Evolutionary conservation across 306 rosid species (phyloP).

Genomic region (Glycine latifolia): DNA sequence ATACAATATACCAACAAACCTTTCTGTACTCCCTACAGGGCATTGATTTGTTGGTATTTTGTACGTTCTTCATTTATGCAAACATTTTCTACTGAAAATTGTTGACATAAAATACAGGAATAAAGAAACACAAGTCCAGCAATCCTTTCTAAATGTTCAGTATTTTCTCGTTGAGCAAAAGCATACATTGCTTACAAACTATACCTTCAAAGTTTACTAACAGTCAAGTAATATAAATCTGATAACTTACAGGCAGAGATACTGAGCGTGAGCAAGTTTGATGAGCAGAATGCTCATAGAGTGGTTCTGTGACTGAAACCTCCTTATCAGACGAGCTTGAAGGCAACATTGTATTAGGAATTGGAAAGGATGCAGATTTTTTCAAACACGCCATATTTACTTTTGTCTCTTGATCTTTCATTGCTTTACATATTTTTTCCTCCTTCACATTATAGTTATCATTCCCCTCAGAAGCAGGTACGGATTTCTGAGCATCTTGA

Average conservation of each 20-base stretch:
- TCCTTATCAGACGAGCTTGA: slow-evolving; percentile 51
- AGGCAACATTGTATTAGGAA: slow-evolving; percentile 47
- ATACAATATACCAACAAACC: neutral
- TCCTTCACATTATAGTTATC: slow-evolving; percentile 33
- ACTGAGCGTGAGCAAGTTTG: slow-evolving; percentile 59
- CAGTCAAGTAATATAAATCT: neutral
- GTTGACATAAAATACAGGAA: neutral
- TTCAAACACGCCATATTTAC: slow-evolving; percentile 44
- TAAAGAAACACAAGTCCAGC: neutral
- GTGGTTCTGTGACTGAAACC: slow-evolving; percentile 42
- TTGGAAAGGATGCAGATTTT: slow-evolving; percentile 65
- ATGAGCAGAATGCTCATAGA: slow-evolving; percentile 47
- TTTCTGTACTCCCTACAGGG: too few species aligned
- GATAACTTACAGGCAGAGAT: slow-evolving; percentile 78
- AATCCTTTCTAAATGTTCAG: neutral
- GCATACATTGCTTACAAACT: neutral
- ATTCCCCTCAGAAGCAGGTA: slow-evolving; percentile 36
- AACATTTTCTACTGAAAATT: too few species aligned
- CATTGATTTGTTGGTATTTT: too few species aligned
- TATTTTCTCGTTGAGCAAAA: neutral
- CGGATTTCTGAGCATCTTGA: slow-evolving; percentile 47
- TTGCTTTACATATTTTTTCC: slow-evolving; percentile 13
- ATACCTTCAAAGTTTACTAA: neutral
- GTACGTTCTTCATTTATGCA: too few species aligned
- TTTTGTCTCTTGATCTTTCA: slow-evolving; percentile 30